Conservation (phyloP, 371 early-diverging fungal species). For the Nematocida parisii region DNA sequence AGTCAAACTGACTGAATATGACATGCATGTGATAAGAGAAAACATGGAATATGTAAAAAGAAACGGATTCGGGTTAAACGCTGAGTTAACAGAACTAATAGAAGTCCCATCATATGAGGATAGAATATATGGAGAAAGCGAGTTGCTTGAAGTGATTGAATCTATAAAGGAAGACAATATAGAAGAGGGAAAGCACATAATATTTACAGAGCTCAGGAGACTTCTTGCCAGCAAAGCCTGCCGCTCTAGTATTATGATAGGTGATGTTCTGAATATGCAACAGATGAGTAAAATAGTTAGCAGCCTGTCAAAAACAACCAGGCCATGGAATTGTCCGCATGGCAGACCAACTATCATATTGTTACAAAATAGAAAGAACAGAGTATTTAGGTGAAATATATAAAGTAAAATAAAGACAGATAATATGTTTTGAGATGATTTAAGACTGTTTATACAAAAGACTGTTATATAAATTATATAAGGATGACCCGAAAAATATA, state of each 20-base stretch:
- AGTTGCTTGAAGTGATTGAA: conserved; percentile 64
- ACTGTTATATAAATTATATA: no score
- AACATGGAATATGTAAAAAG: conserved; percentile 73
- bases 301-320: conserved; percentile 59
- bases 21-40: conserved; percentile 77
- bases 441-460: no score
- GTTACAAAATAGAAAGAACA: conserved; percentile 17
- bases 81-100: conserved; percentile 11
- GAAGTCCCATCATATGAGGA: conserved; percentile 64
- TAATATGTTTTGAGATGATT: no score
- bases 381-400: no score
- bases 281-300: conserved; percentile 67
- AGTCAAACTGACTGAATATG: conserved; percentile 75
- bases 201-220: conserved; percentile 62
- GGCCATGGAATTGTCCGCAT: conserved; percentile 85
- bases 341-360: conserved; percentile 80
- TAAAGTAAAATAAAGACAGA: no score
- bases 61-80: conserved; percentile 66
- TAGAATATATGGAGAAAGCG: conserved; percentile 60
- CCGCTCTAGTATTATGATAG: conserved; percentile 73
- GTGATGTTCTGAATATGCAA: conserved; percentile 56
- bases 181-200: conserved; percentile 29
- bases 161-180: conserved; percentile 58
- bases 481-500: no score
- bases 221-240: conserved; percentile 74